These are phyloP conservation scores for Danielia reshetovae DNA, from an alignment of 805 yeast genomes.

Conservation along the genomic window DNA sequence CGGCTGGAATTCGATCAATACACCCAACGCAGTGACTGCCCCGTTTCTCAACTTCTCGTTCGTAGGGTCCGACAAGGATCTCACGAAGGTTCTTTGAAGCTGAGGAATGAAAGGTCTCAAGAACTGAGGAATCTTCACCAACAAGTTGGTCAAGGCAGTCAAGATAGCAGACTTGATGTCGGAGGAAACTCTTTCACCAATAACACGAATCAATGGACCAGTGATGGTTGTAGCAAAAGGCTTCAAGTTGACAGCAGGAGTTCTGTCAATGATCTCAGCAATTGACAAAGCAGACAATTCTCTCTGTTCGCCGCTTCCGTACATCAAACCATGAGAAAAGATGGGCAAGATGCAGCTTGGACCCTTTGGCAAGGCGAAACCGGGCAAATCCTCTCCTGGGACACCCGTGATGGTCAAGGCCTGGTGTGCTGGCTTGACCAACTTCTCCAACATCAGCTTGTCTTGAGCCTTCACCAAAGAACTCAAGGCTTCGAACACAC, in stretches of 20 bases:
- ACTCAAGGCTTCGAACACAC: slow-evolving; percentile 61
- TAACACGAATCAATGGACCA: slow-evolving; percentile 96
- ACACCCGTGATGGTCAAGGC: slow-evolving; percentile 64
- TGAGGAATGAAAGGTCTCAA: slow-evolving; percentile 96
- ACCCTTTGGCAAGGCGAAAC: slow-evolving; percentile 74
- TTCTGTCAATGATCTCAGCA: slow-evolving; percentile 78
- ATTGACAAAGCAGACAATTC: slow-evolving; percentile 86
- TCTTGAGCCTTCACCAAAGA: slow-evolving; percentile 66
- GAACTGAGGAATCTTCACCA: slow-evolving; percentile 82
- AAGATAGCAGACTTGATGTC: slow-evolving; percentile 95
- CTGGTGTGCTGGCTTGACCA: slow-evolving; percentile 77
- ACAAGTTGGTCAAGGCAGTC: slow-evolving; percentile 72
- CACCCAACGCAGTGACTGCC: slow-evolving; percentile 88
- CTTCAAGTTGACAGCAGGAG: slow-evolving; percentile 77
- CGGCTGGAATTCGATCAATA: slow-evolving; percentile 83
- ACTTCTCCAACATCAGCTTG: slow-evolving; percentile 70
- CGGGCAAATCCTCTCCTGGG: slow-evolving; percentile 63
- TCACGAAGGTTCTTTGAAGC: slow-evolving; percentile 92
- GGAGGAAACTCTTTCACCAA: slow-evolving; percentile 90
- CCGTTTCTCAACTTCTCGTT: slow-evolving; percentile 72
- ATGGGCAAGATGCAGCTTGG: slow-evolving; percentile 87
- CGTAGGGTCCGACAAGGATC: slow-evolving; percentile 75
- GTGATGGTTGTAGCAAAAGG: slow-evolving; percentile 90
- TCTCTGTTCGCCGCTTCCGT: slow-evolving; percentile 80
- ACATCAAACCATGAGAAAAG: slow-evolving; percentile 92